These are phyloP conservation scores for Wickerhamomyces tratensis DNA, from an alignment of 805 yeast genomes.

Conservation along the genomic window DNA sequence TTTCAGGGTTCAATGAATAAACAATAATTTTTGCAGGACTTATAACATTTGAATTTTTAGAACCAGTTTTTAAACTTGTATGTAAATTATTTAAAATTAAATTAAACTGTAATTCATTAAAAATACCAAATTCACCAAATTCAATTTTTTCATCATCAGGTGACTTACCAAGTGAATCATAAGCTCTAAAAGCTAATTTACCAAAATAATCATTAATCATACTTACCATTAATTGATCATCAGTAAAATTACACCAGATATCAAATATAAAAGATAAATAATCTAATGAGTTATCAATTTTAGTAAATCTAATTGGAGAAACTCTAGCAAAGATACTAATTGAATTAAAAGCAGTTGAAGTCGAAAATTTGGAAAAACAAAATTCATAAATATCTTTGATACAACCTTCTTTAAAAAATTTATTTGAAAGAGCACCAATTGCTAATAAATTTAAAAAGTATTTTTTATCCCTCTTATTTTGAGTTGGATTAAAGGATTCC, in stretches of 20 bases:
- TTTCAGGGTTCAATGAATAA: slow-evolving; percentile 49
- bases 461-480: slow-evolving; percentile 31
- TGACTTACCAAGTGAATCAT: slow-evolving; percentile 22
- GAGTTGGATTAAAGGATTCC: slow-evolving; percentile 25
- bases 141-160: slow-evolving; percentile 18
- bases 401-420: slow-evolving; percentile 39
- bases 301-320: slow-evolving; percentile 34
- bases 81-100: slow-evolving; percentile 48
- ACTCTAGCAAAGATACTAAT: slow-evolving; percentile 43
- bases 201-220: slow-evolving; percentile 60
- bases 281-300: slow-evolving; percentile 34
- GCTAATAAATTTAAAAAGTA: slow-evolving; percentile 38
- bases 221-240: slow-evolving; percentile 40
- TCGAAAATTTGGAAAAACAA: slow-evolving; percentile 41
- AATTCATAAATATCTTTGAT: slow-evolving; percentile 41
- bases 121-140: slow-evolving; percentile 51
- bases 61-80: slow-evolving; percentile 26
- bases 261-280: slow-evolving; percentile 62
- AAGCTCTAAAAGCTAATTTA: slow-evolving; percentile 40
- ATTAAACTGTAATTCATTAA: slow-evolving; percentile 51
- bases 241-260: slow-evolving; percentile 52
- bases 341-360: slow-evolving; percentile 40
- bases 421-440: slow-evolving; percentile 43
- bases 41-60: slow-evolving; percentile 22
- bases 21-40: slow-evolving; percentile 45